Evolutionary conservation across 257 asterid genomes (phyloP).

Genomic region (Solanum virginianum): DNA sequence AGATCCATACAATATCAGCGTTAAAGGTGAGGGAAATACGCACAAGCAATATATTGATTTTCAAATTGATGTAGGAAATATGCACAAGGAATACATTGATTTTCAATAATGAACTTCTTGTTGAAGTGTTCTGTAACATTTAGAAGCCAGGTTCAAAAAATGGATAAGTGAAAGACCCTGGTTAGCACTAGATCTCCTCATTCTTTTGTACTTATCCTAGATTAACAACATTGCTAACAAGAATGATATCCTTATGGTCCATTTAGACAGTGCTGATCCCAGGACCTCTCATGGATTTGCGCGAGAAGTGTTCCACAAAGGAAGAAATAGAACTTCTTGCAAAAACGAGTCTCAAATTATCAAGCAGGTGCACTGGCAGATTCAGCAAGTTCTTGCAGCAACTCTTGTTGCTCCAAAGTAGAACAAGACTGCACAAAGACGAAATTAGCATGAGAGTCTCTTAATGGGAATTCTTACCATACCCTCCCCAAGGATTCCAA

Average conservation of each 20-base stretch:
- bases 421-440: constrained; percentile 60
- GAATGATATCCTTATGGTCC: neutral
- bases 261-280: neutral
- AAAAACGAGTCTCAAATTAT: neutral
- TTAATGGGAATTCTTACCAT: neutral
- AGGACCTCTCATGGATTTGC: neutral
- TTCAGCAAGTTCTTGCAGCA: constrained; percentile 80
- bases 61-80: neutral
- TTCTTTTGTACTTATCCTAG: neutral
- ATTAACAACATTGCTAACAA: neutral
- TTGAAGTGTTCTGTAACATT: neutral
- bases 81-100: neutral
- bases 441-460: neutral
- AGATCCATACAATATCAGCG: neutral
- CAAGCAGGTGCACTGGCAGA: constrained; percentile 38
- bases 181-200: neutral
- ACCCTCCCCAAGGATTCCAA: neutral
- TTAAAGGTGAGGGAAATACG: neutral
- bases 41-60: neutral
- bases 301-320: neutral
- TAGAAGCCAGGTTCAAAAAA: neutral
- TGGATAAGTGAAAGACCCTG: neutral
- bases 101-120: neutral
- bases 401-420: constrained; percentile 79
- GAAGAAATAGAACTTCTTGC: neutral